Base-by-base conservation (phyloP, 768 basidiomycete species). In the Leccinum variicolor region DNA sequence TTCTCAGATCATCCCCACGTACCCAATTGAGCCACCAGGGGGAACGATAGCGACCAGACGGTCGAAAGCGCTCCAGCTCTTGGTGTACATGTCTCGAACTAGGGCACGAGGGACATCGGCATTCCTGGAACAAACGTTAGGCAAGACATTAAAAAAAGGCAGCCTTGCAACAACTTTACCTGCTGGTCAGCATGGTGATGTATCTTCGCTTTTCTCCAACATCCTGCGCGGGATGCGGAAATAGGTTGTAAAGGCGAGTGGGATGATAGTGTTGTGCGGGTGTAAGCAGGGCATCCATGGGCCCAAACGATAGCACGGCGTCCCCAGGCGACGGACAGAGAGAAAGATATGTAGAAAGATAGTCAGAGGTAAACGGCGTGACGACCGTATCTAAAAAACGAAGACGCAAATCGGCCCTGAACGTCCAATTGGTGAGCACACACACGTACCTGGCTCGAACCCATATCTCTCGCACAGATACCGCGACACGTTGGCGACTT, bases 61-160 rank as follows among this genome's bases (percentile, higher is more conserved):
- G 69, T 93, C 91, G 64, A 94, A 93, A 2, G 91, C 91, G 67
- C 89, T 91, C 92, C 92, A 94, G 62, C 89, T 91, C 73, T 94
- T 94, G 25, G 90, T 92, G 68, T 94, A 94, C 88, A 92, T 89
- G 63, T 93, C 91, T 56, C 91, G 84, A 48, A 92, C 92, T 19
- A 92, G 79, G 1, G 90, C 88, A 51, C 91, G 83, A 11, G 92
- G 89, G 25, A 91, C 86, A 67, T 92, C 91, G 15, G 89, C 90
- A 69, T 93, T 93, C 70, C 90, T 87, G 63, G 50, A 49, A 41
- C 48, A 59, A 34, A 61, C 51, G 15, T 60, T 3, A 53, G 50
- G 15, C 33, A 31, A 26, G 23, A 29, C 34, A 26, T 6, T 1
- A 26, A 29, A 31, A 13, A 11, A 21, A 15, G 10, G 53, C 9